Conservation (phyloP, 1,139 yeast genomes). For the Saccharomyces hybrid region DNA sequence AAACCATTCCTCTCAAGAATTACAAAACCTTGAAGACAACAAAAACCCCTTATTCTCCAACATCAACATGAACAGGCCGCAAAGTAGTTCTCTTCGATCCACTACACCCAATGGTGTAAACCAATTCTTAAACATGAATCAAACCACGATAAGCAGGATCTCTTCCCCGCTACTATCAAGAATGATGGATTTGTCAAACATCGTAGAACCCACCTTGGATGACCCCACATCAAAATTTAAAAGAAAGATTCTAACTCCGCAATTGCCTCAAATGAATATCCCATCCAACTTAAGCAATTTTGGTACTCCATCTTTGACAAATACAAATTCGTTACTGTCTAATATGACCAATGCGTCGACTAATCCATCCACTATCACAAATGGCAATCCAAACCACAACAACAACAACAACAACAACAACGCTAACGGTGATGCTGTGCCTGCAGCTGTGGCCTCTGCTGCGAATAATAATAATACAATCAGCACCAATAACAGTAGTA, state of each 20-base stretch:
- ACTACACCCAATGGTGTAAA: conserved; percentile 3
- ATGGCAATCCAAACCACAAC: neutral
- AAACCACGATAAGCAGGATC: conserved; percentile 18
- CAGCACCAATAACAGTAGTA: conserved; percentile 2
- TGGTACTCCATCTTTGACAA: conserved; percentile 1
- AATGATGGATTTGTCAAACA: conserved; percentile 23
- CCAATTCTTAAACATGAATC: conserved; percentile 18
- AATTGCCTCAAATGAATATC: conserved; percentile 1
- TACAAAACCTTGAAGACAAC: neutral
- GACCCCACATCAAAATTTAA: conserved; percentile 20
- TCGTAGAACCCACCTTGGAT: conserved; percentile 23
- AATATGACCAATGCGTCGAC: neutral
- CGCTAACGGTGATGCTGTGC: neutral
- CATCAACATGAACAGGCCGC: neutral
- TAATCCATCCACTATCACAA: neutral
- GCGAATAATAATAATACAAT: neutral
- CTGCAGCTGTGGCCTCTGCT: neutral
- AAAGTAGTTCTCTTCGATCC: neutral
- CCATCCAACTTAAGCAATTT: conserved; percentile 3
- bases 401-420: too few relatives aligned
- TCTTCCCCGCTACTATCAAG: conserved; percentile 21
- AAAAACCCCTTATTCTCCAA: neutral
- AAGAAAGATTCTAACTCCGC: conserved; percentile 11
- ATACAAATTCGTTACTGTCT: neutral
- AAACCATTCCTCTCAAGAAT: conserved; percentile 14